Conservation (phyloP, 208 protist species). For the Leptomonas pyrrhocoris region DNA sequence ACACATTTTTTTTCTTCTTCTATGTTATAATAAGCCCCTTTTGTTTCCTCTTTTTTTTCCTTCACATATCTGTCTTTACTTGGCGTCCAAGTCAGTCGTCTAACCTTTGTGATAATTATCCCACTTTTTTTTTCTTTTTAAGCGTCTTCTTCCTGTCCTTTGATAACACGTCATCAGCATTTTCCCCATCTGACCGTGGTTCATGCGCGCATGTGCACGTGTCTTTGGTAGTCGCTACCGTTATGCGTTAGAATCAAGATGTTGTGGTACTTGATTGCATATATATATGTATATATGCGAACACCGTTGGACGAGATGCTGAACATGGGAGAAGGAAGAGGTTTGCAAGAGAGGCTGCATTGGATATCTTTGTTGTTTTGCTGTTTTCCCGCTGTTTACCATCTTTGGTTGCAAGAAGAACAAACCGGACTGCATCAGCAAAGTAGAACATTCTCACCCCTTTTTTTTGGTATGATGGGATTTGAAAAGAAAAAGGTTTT, state of each 20-base stretch:
- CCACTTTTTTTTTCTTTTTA: slow-evolving; percentile 12
- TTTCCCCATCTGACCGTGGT: background rate
- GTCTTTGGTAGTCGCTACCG: background rate
- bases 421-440: too few species aligned
- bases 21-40: too few species aligned
- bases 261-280: too few species aligned
- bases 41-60: slow-evolving; percentile 2
- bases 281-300: too few species aligned
- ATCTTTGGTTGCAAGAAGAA: background rate
- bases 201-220: background rate
- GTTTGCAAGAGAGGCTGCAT: slow-evolving; percentile 28
- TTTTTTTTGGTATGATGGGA: background rate
- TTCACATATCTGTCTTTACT: background rate
- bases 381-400: background rate
- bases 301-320: too few species aligned
- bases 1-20: background rate
- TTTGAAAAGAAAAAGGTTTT: background rate
- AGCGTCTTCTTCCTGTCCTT: background rate
- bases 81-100: too few species aligned
- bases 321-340: background rate
- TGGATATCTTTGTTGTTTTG: slow-evolving; percentile 12
- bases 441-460: too few species aligned
- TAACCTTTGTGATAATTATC: too few species aligned
- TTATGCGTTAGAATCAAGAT: too few species aligned
- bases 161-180: background rate